Percentiles rank a stretch among this genome's conserved stretches.
These are phyloP conservation scores for Rhynchosporium agropyri DNA, from an alignment of 2,329 filamentous ascomycete genomes.

Conservation along the genomic window DNA sequence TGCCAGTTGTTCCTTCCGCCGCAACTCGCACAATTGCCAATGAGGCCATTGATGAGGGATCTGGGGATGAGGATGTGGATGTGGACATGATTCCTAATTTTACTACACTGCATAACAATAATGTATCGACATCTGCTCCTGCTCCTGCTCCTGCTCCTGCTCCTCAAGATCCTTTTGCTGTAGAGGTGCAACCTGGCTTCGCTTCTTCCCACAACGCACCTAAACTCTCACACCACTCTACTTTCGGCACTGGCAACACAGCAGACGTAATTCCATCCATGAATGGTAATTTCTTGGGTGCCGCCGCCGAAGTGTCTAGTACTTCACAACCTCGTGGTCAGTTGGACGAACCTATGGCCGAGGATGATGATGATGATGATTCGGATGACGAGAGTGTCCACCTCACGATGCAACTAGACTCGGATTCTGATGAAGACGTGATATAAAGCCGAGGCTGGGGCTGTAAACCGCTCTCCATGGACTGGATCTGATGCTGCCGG, in stretches of 20 bases:
- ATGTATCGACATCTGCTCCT: background rate
- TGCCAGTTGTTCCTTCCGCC: constrained; percentile 47
- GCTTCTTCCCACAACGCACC: background rate
- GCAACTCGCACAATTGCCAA: constrained; percentile 14
- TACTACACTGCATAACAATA: constrained; percentile 21
- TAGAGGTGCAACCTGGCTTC: constrained; percentile 11
- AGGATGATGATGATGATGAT: constrained; percentile 42
- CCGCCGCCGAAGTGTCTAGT: constrained; percentile 1
- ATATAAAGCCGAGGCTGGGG: background rate
- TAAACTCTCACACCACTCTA: constrained; percentile 14
- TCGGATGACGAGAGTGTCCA: constrained; percentile 53
- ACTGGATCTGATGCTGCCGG: background rate
- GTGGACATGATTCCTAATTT: constrained; percentile 26
- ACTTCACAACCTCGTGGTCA: background rate
- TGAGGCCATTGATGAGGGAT: constrained; percentile 24
- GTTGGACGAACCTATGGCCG: constrained; percentile 15
- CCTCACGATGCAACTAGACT: constrained; percentile 42
- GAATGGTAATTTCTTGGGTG: background rate
- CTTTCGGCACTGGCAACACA: constrained; percentile 7
- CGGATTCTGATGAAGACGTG: constrained; percentile 34
- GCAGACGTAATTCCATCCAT: constrained; percentile 9
- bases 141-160: background rate
- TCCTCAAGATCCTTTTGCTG: constrained; percentile 18
- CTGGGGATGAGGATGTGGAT: constrained; percentile 34
- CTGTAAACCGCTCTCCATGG: background rate